Percentiles rank a stretch among this genome's conserved stretches.
phyloP scores from a whole-genome alignment of 2,329 filamentous ascomycete genomes.

The Pestalotiopsis sp. region DNA sequence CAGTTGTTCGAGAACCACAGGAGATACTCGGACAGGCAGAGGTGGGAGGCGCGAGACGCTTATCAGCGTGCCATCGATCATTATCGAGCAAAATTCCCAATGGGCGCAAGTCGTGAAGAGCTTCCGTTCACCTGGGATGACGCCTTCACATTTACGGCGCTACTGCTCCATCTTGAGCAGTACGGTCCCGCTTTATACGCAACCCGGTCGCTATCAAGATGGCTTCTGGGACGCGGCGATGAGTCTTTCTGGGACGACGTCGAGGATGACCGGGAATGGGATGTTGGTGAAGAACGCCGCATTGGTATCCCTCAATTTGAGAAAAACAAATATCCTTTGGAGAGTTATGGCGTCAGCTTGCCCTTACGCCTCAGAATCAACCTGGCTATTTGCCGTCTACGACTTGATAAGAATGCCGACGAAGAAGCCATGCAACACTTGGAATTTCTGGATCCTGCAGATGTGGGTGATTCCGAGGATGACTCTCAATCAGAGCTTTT shows the following conservation, averaged over 20 bases:
- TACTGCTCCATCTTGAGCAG: constrained; percentile 68
- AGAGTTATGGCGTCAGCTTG: constrained; percentile 72
- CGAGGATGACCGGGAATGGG: constrained; percentile 88
- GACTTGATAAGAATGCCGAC: constrained; percentile 62
- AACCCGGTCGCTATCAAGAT: constrained; percentile 75
- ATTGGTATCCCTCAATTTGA: constrained; percentile 63
- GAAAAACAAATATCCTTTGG: constrained; percentile 51
- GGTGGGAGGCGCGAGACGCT: constrained; percentile 44
- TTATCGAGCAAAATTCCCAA: constrained; percentile 31
- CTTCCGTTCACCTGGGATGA: constrained; percentile 72
- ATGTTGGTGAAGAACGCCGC: constrained; percentile 72
- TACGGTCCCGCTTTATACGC: constrained; percentile 69
- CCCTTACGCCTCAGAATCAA: constrained; percentile 84
- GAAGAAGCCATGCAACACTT: constrained; percentile 81
- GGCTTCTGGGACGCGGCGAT: constrained; percentile 75
- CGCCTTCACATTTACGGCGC: constrained; percentile 81
- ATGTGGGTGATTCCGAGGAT: constrained; percentile 48
- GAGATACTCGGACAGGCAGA: constrained; percentile 38
- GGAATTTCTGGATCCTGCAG: constrained; percentile 69
- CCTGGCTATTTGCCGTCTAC: constrained; percentile 81
- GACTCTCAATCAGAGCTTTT: constrained; percentile 77
- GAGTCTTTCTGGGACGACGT: constrained; percentile 79
- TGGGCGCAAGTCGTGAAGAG: constrained; percentile 33
- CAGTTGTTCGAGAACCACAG: constrained; percentile 47
- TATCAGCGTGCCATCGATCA: constrained; percentile 52